These are phyloP conservation scores for Lycium ferocissimum DNA, from an alignment of 257 asterid genomes.

Conservation along the genomic window DNA sequence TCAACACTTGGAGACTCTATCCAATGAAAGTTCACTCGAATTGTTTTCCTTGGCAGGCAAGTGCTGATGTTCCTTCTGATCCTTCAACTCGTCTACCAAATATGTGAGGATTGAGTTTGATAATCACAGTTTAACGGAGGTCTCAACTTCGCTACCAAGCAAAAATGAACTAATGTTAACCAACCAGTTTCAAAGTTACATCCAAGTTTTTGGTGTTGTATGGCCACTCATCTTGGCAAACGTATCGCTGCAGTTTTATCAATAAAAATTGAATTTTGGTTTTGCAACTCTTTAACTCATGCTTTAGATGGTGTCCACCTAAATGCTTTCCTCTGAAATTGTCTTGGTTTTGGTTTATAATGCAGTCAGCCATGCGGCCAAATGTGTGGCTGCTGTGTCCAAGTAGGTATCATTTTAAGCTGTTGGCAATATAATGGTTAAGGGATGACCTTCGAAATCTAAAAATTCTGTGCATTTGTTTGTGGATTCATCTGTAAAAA, in stretches of 20 bases:
- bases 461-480: not conserved
- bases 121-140: not conserved
- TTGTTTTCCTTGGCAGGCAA: constrained; percentile 56
- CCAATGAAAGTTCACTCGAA: constrained; percentile 18
- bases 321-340: not conserved
- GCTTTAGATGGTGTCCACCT: not conserved
- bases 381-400: not conserved
- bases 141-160: not conserved
- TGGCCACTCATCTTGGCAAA: not conserved
- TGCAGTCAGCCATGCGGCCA: not conserved
- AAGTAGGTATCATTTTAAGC: not conserved
- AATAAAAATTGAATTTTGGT: constrained; percentile 3
- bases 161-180: constrained; percentile 1
- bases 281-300: not conserved
- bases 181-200: not conserved
- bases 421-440: not conserved
- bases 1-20: not conserved
- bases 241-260: constrained; percentile 5
- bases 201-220: constrained; percentile 6
- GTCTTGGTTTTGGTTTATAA: not conserved
- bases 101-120: constrained; percentile 39
- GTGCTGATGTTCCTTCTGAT: constrained; percentile 60
- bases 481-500: not conserved
- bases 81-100: constrained; percentile 73
- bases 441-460: not conserved